Conservation (phyloP, 805 yeast genomes). For the Martiniozyma abietophila region DNA sequence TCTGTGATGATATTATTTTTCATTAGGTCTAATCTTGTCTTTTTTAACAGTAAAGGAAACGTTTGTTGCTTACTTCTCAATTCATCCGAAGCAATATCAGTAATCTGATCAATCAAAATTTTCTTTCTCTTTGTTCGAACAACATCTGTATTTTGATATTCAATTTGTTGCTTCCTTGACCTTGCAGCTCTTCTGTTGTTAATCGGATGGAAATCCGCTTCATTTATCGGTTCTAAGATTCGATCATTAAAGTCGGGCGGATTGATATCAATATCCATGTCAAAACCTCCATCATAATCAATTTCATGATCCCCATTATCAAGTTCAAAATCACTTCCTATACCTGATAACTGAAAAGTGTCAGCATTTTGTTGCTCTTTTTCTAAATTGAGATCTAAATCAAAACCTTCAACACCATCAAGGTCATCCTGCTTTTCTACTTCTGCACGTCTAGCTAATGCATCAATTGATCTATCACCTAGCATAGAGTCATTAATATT, state of each 20-base stretch:
- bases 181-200: conserved; percentile 10
- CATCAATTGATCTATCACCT: conserved; percentile 15
- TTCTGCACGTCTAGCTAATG: conserved; percentile 19
- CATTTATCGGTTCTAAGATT: conserved; percentile 12
- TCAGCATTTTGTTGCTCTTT: conserved; percentile 10
- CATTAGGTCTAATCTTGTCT: neutral
- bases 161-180: conserved; percentile 21
- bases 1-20: neutral
- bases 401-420: conserved; percentile 25
- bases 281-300: conserved; percentile 22
- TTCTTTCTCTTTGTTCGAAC: conserved; percentile 40
- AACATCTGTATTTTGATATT: conserved; percentile 30
- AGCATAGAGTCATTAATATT: conserved; percentile 1
- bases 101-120: conserved; percentile 35
- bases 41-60: conserved; percentile 14
- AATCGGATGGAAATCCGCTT: conserved; percentile 3
- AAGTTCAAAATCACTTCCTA: conserved; percentile 35
- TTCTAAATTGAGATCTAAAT: conserved; percentile 27
- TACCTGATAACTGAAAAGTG: conserved; percentile 10
- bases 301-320: conserved; percentile 33
- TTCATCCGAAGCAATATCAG: conserved; percentile 35
- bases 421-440: conserved; percentile 23
- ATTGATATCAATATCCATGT: conserved; percentile 10
- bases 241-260: too few relatives aligned
- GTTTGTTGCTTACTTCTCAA: conserved; percentile 25